phyloP scores from a whole-genome alignment of 2,329 filamentous ascomycete species.

The Claviceps sp. region DNA sequence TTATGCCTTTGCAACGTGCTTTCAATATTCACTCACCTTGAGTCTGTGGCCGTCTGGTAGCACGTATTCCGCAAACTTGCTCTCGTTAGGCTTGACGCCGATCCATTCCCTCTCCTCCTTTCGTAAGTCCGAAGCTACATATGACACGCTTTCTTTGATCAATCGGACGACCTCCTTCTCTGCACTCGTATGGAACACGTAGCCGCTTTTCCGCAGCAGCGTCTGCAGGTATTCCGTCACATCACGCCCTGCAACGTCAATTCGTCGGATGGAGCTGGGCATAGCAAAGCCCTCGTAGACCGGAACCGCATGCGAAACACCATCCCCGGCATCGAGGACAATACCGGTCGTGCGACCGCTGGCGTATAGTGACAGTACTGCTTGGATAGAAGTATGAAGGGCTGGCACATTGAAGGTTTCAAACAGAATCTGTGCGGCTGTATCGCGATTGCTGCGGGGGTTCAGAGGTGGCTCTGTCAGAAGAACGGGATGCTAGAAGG shows the following conservation, averaged over 20 bases:
- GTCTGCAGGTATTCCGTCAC: constrained; percentile 93
- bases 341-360: constrained; percentile 93
- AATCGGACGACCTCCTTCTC: constrained; percentile 97
- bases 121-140: constrained; percentile 79
- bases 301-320: constrained; percentile 91
- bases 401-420: constrained; percentile 98
- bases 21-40: constrained; percentile 43
- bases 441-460: constrained; percentile 89
- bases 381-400: constrained; percentile 92
- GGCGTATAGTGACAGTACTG: constrained; percentile 88
- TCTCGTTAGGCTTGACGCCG: constrained; percentile 60
- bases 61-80: constrained; percentile 73
- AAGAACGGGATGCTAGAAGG: constrained; percentile 70
- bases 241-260: constrained; percentile 91
- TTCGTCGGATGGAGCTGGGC: constrained; percentile 84
- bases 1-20: neutral
- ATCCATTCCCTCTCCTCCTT: constrained; percentile 97
- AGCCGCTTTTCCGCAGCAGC: constrained; percentile 79
- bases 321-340: constrained; percentile 88
- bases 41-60: constrained; percentile 89
- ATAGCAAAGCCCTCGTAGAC: constrained; percentile 98
- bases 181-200: constrained; percentile 92
- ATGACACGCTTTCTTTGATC: constrained; percentile 92
- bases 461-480: constrained; percentile 94
- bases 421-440: constrained; percentile 91